A percentile compares a stretch with the other conserved stretches of the same genome.
These are phyloP conservation scores for Sporodiniella umbellata DNA, from an alignment of 371 early-diverging fungal species.

Conservation along the genomic window DNA sequence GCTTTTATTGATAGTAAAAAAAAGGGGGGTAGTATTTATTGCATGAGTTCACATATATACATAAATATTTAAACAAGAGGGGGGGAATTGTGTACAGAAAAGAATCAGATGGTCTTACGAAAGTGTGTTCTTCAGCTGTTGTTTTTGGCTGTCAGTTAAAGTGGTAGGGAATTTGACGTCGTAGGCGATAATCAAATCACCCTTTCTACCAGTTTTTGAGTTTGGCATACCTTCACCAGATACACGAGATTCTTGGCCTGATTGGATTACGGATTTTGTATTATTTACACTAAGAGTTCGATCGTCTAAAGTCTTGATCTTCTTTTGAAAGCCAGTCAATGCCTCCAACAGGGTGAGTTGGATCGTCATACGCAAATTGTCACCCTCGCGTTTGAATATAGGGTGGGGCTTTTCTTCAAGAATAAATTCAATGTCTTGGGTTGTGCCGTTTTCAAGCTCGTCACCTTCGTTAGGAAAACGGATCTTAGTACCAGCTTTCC, in stretches of 20 bases:
- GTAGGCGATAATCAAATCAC: conserved; percentile 80
- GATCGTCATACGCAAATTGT: conserved; percentile 74
- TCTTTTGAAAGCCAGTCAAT: conserved; percentile 75
- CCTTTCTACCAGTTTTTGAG: conserved; percentile 76
- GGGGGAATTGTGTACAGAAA: not conserved
- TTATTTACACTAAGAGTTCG: conserved; percentile 66
- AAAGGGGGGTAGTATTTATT: no score
- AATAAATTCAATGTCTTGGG: conserved; percentile 92
- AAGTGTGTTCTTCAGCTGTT: conserved; percentile 14
- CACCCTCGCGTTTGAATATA: conserved; percentile 83
- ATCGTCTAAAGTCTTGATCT: conserved; percentile 78
- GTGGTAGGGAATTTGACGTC: conserved; percentile 78
- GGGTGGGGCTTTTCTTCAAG: conserved; percentile 93
- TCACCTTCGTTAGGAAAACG: conserved; percentile 95
- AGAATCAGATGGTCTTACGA: conserved; percentile 2
- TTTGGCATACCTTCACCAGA: conserved; percentile 93
- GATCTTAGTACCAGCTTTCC: conserved; percentile 98
- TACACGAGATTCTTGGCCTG: conserved; percentile 78
- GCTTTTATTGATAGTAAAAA: not conserved
- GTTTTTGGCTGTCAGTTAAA: conserved; percentile 70
- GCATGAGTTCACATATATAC: not conserved
- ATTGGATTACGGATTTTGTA: conserved; percentile 58
- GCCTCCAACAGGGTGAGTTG: conserved; percentile 79
- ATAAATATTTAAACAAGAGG: not conserved
- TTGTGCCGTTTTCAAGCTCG: conserved; percentile 73